These are phyloP conservation scores for Urochloa ruziziensis DNA, from an alignment of 176 grass and related monocot genomes.

Conservation along the genomic window DNA sequence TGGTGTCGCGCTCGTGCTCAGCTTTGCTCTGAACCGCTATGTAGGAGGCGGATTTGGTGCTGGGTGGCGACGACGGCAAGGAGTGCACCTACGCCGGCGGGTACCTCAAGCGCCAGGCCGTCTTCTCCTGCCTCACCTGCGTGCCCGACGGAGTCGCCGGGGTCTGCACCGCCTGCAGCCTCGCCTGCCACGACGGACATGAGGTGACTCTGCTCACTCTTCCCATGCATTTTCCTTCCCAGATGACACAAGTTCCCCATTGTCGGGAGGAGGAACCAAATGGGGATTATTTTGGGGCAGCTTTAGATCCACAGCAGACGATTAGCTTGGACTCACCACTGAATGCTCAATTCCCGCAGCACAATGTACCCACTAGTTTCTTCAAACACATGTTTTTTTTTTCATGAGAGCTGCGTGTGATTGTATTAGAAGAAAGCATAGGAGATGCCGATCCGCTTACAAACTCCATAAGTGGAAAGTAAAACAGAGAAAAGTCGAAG, in stretches of 20 bases:
- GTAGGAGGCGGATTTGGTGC: slow-evolving; percentile 88
- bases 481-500: neutral
- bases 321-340: neutral
- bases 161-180: slow-evolving; percentile 91
- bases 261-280: neutral
- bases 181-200: slow-evolving; percentile 94
- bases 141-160: slow-evolving; percentile 68
- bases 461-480: too few relatives aligned
- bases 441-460: too few relatives aligned
- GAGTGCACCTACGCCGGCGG: slow-evolving; percentile 89
- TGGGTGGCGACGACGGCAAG: slow-evolving; percentile 93
- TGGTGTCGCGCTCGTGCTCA: neutral
- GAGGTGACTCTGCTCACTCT: slow-evolving; percentile 45
- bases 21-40: slow-evolving; percentile 2
- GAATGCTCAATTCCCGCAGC: neutral
- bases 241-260: too few relatives aligned
- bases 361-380: neutral
- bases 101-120: slow-evolving; percentile 93
- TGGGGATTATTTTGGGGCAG: neutral
- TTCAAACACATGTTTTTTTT: neutral
- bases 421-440: too few relatives aligned
- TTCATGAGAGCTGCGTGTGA: too few relatives aligned
- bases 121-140: slow-evolving; percentile 98
- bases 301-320: neutral
- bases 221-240: neutral